These are phyloP conservation scores for Eleusine coracana DNA, from an alignment of 176 grass and related monocot species.

Conservation along the genomic window DNA sequence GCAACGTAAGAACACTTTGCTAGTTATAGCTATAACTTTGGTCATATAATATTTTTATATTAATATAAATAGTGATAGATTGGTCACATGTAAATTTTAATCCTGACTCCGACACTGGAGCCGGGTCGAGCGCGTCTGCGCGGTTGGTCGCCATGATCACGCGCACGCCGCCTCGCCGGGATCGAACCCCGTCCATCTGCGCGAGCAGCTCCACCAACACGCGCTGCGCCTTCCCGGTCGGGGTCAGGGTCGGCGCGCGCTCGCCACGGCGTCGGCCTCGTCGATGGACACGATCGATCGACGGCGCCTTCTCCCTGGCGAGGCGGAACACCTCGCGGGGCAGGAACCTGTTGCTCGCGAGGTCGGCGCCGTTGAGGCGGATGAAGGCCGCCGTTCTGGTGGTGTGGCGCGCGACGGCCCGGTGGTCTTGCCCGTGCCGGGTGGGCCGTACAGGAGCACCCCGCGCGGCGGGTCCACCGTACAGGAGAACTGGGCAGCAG, in stretches of 20 bases:
- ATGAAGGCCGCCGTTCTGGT: slow-evolving; percentile 49
- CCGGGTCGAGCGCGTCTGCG: slow-evolving; percentile 39
- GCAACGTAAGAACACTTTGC: too few relatives aligned
- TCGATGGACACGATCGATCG: slow-evolving; percentile 51
- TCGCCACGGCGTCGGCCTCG: slow-evolving; percentile 51
- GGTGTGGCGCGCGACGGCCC: slow-evolving; percentile 46
- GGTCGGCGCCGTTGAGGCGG: slow-evolving; percentile 38
- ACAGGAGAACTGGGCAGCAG: too few relatives aligned
- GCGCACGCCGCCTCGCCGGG: slow-evolving; percentile 24
- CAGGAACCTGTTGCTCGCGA: slow-evolving; percentile 2
- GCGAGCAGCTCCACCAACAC: slow-evolving; percentile 52
- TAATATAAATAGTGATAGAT: too few relatives aligned
- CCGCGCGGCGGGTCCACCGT: slow-evolving; percentile 44
- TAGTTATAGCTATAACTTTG: too few relatives aligned
- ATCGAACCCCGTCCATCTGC: slow-evolving; percentile 53
- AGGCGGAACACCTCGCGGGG: slow-evolving; percentile 40
- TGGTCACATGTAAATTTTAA: too few relatives aligned
- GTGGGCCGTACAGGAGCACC: slow-evolving; percentile 50
- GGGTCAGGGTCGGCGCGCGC: slow-evolving; percentile 10
- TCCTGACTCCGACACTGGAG: too few relatives aligned
- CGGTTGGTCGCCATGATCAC: slow-evolving; percentile 59
- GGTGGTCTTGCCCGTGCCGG: slow-evolving; percentile 43
- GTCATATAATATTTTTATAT: too few relatives aligned
- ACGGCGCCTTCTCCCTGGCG: slow-evolving; percentile 36
- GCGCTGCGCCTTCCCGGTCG: slow-evolving; percentile 31